phyloP scores from a whole-genome alignment of 2,329 filamentous ascomycete genomes.

The Alternaria ethzedia region DNA sequence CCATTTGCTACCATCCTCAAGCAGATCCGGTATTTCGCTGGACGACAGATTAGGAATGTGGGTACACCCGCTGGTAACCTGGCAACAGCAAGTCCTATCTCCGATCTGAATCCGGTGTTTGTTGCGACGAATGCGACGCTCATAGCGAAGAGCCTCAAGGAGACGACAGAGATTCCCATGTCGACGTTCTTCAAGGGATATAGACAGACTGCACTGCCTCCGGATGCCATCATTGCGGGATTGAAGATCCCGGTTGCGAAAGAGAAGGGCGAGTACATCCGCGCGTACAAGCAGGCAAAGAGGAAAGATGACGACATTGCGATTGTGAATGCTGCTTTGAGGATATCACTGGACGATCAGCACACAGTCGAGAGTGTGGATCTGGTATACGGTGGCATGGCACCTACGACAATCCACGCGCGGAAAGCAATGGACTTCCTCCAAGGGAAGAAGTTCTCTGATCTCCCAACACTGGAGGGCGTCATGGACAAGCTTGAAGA shows the following conservation, averaged over 20 bases:
- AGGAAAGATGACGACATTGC: constrained; percentile 98
- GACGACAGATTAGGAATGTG: constrained; percentile 95
- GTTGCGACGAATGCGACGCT: constrained; percentile 84
- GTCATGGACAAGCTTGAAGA: constrained; percentile 86
- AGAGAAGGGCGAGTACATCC: constrained; percentile 80
- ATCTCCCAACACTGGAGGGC: constrained; percentile 84
- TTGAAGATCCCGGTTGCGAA: constrained; percentile 82
- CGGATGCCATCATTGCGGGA: constrained; percentile 82
- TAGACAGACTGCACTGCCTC: constrained; percentile 78
- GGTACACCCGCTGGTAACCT: constrained; percentile 94
- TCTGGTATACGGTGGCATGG: constrained; percentile 94
- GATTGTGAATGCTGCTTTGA: constrained; percentile 88
- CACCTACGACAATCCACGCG: constrained; percentile 85
- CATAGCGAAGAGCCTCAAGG: constrained; percentile 75
- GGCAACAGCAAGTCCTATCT: constrained; percentile 93
- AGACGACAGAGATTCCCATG: constrained; percentile 88
- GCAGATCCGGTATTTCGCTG: constrained; percentile 93
- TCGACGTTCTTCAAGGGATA: constrained; percentile 92
- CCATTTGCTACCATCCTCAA: constrained; percentile 91
- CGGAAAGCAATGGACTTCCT: constrained; percentile 78
- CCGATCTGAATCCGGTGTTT: constrained; percentile 92
- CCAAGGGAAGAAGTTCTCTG: constrained; percentile 77
- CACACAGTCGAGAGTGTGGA: constrained; percentile 76
- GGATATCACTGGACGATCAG: constrained; percentile 72
- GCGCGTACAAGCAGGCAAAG: constrained; percentile 95